Base-by-base conservation (phyloP, 2,329 filamentous ascomycete species). In the Aspergillus phoenicis region DNA sequence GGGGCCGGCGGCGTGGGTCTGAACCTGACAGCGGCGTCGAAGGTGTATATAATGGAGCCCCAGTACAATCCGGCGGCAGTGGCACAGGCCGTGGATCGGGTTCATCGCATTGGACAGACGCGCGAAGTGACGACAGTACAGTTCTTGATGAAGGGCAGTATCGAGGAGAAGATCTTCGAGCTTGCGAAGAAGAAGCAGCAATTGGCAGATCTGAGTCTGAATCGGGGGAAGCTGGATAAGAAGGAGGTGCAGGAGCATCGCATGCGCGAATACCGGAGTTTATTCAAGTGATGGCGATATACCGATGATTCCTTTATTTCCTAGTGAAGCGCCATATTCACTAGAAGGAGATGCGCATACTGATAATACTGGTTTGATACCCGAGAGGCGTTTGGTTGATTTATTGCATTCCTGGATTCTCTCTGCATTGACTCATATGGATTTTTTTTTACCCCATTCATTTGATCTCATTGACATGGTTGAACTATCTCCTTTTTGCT, bases 41-140 rank as follows among this genome's bases (percentile, higher is more conserved):
- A 86, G 58, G 94, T 96, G 13, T 98, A 95, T 74, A 90, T 98
- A 70, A 98, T 99, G 94, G 95, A 99, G 75, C 95, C 95, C 5
- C 93, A 97, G 73, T 99, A 94, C 80, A 99, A 99, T 71, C 95
- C 95, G 0, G 93, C 93, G 0, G 92, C 93, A 0, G 94, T 99
- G 76, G 91, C 93, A 5, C 95, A 99, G 78, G 95, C 95, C 2
- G 85, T 98, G 7, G 95, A 98, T 74, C 91, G 95, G 30, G 91
- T 99, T 5, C 93, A 97, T 75, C 88, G 93, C 17, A 82, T 97
- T 1, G 93, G 95, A 0, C 95, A 99, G 80, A 95, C 87, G 69
- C 84, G 95, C n/a, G 86, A 89, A 11, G 95, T 99, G 0, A 85
- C 85, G n/a, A 96, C 93, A 1, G 88, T 91, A 39, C 87, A 93